phyloP scores from a whole-genome alignment of 2,329 filamentous ascomycete species.

The Seiridium cupressi region DNA sequence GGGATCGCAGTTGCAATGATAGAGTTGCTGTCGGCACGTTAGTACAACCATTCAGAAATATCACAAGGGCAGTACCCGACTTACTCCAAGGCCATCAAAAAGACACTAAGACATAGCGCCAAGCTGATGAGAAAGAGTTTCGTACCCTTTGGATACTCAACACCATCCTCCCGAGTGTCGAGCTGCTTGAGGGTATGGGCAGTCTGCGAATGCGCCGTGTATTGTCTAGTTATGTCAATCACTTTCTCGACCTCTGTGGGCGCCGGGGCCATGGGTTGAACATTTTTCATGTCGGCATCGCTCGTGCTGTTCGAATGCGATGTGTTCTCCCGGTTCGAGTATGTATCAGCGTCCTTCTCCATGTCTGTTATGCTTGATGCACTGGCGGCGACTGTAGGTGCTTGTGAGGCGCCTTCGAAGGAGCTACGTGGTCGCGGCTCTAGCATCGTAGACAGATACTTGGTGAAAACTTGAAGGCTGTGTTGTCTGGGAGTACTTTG shows the following conservation, averaged over 20 bases:
- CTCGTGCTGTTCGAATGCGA: conserved; percentile 6
- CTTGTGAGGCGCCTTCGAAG: conserved; percentile 8
- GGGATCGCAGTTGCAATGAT: conserved; percentile 41
- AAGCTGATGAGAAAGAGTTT: conserved; percentile 38
- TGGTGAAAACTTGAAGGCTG: neutral
- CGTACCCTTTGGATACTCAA: conserved; percentile 33
- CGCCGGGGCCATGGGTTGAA: conserved; percentile 7
- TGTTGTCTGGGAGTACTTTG: neutral
- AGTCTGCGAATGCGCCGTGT: conserved; percentile 23
- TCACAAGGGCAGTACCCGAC: conserved; percentile 14
- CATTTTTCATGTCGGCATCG: neutral
- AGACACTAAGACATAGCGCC: conserved; percentile 41
- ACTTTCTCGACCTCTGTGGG: conserved; percentile 12
- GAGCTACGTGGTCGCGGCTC: neutral
- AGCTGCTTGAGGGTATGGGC: conserved; percentile 21
- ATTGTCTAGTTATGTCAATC: conserved; percentile 16
- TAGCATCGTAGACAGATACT: neutral
- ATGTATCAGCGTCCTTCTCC: conserved; percentile 18
- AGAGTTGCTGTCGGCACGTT: conserved; percentile 19
- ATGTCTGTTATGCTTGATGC: conserved; percentile 18
- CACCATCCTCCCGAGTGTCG: conserved; percentile 34
- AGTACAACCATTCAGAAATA: neutral
- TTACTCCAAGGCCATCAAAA: conserved; percentile 41
- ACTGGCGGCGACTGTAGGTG: conserved; percentile 21
- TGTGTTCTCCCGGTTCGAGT: conserved; percentile 10